Evolutionary conservation across 768 basidiomycete species (phyloP).

Genomic region (Lactarius sanguifluus): DNA sequence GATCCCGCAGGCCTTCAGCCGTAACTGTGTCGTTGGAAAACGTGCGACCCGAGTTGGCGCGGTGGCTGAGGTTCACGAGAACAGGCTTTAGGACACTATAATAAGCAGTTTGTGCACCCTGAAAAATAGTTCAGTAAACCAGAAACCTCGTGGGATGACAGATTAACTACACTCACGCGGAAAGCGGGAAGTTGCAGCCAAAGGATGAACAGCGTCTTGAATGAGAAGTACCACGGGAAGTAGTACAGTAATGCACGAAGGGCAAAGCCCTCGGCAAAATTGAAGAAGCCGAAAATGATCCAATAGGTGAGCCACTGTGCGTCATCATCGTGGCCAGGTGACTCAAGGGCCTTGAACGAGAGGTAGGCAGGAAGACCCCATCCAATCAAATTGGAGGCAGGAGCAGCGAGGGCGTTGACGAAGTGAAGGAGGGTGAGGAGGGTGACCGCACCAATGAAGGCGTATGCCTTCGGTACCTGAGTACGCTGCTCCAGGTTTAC

Average conservation of each 20-base stretch:
- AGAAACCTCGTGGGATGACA: slow-evolving; percentile 11
- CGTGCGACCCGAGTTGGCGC: slow-evolving; percentile 43
- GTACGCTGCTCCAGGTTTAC: slow-evolving; percentile 85
- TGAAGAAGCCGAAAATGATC: slow-evolving; percentile 93
- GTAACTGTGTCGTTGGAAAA: slow-evolving; percentile 55
- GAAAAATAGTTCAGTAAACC: slow-evolving; percentile 21
- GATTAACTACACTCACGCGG: slow-evolving; percentile 56
- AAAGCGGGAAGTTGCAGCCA: slow-evolving; percentile 89
- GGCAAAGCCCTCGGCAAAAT: slow-evolving; percentile 86
- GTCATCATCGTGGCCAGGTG: slow-evolving; percentile 79
- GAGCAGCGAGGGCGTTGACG: slow-evolving; percentile 88
- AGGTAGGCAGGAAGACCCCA: slow-evolving; percentile 94
- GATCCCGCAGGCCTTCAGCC: slow-evolving; percentile 48
- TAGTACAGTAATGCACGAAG: slow-evolving; percentile 86
- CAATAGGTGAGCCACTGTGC: slow-evolving; percentile 98
- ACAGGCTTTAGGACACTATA: slow-evolving; percentile 75
- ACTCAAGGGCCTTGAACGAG: slow-evolving; percentile 92
- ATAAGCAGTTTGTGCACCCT: slow-evolving; percentile 90
- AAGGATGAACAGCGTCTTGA: slow-evolving; percentile 89
- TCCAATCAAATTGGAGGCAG: slow-evolving; percentile 92
- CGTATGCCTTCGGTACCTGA: slow-evolving; percentile 89
- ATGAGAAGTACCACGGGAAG: slow-evolving; percentile 89
- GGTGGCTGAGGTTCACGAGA: slow-evolving; percentile 57
- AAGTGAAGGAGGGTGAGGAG: slow-evolving; percentile 74
- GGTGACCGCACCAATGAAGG: slow-evolving; percentile 68